Evolutionary conservation across 768 basidiomycete genomes (phyloP).

Genomic region (Termitomyces sp.): DNA sequence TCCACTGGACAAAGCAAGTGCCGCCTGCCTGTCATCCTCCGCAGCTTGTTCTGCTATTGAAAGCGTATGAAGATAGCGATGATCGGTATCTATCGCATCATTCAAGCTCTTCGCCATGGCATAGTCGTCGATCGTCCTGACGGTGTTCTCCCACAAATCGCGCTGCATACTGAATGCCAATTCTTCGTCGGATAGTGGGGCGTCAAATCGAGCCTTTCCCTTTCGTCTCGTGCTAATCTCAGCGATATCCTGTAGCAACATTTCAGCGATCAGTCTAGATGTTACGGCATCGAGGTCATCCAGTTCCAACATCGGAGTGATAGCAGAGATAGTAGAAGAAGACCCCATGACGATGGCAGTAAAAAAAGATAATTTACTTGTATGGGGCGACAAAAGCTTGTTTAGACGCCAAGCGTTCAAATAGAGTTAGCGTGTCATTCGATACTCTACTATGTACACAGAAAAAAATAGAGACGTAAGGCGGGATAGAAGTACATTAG

Average conservation of each 20-base stretch:
- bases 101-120: conserved; percentile 13
- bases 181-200: conserved; percentile 15
- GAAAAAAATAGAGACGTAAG: background rate
- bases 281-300: conserved; percentile 8
- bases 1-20: conserved; percentile 8
- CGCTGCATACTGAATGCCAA: conserved; percentile 12
- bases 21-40: conserved; percentile 14
- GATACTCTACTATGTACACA: background rate
- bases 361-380: background rate
- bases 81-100: conserved; percentile 11
- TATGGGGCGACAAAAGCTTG: background rate
- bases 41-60: conserved; percentile 12
- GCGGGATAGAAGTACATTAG: background rate
- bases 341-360: conserved; percentile 1
- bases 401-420: background rate
- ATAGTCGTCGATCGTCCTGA: conserved; percentile 8
- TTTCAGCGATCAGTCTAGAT: conserved; percentile 7
- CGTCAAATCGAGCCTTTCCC: conserved; percentile 15
- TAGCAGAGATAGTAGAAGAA: background rate
- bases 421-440: background rate
- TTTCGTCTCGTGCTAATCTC: conserved; percentile 14
- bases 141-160: conserved; percentile 4
- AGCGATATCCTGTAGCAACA: conserved; percentile 5
- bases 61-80: conserved; percentile 6
- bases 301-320: background rate